These are phyloP conservation scores for Choiromyces venosus DNA, from an alignment of 495 filamentous ascomycete species.

Conservation along the genomic window DNA sequence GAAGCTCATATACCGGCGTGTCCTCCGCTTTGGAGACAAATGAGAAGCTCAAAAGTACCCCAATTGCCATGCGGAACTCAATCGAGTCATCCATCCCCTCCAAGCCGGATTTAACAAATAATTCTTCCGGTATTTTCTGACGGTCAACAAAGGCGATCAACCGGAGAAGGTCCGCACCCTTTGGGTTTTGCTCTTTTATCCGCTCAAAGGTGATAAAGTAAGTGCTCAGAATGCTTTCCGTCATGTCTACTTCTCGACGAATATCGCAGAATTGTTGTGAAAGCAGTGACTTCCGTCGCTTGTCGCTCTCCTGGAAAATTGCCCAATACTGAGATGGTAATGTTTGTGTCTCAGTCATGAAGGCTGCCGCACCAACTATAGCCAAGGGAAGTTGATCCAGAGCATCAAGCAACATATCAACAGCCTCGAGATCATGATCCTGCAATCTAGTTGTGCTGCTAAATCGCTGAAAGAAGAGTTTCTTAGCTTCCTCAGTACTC, in stretches of 20 bases:
- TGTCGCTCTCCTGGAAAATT: background rate
- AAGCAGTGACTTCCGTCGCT: background rate
- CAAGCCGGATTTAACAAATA: slow-evolving; percentile 7
- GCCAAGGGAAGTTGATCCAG: slow-evolving; percentile 29
- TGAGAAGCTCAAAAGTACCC: slow-evolving; percentile 9
- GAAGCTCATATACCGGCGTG: slow-evolving; percentile 11
- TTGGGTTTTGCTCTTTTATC: slow-evolving; percentile 38
- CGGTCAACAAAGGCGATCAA: slow-evolving; percentile 42
- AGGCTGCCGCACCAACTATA: slow-evolving; percentile 15
- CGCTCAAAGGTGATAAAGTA: slow-evolving; percentile 50
- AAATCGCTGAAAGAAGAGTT: slow-evolving; percentile 7
- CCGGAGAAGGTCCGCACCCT: slow-evolving; percentile 39
- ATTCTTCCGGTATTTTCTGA: slow-evolving; percentile 40
- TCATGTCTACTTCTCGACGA: background rate
- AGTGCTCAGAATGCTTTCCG: slow-evolving; percentile 41
- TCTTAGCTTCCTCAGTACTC: background rate
- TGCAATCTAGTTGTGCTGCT: background rate
- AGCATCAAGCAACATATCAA: slow-evolving; percentile 2
- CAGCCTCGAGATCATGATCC: slow-evolving; percentile 3
- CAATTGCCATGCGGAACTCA: slow-evolving; percentile 11
- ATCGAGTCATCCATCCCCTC: background rate
- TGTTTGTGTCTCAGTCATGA: background rate
- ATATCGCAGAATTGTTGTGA: background rate
- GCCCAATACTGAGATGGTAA: background rate
- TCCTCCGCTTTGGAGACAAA: slow-evolving; percentile 10